Evolutionary conservation across 2,329 filamentous ascomycete genomes (phyloP), one percentile per base, ranked within the genome.

Genomic region (Leptographium wingfieldii): DNA sequence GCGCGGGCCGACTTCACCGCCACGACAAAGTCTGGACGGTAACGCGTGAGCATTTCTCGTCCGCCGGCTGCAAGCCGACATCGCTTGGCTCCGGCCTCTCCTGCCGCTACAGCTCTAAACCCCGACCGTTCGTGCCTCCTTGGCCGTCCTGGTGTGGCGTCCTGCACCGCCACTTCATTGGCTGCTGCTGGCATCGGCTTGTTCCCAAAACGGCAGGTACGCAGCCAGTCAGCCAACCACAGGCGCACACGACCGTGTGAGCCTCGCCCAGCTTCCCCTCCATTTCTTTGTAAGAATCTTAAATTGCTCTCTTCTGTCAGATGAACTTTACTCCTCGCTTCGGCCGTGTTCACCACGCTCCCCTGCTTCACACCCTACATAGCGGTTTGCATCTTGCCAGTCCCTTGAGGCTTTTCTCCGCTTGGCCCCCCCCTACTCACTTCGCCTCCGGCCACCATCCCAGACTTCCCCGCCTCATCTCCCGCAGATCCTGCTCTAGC

Each of bases 401-500:
- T 6, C 25, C 25, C 19, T 12, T 16, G 40, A 5, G 25, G 3
- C 10, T n/a, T 43, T 48, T 29, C 25, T n/a, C 5, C 9, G n/a
- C 27, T 31, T 27, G 12, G 22, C 12, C 48, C 3, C 12, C 12
- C 22, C 25, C 25, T 4, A 4, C n/a, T 55, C 53, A 2, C 31
- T 10, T 22, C 53, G n/a, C 55, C 4, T 19, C 22, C 40, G 14
- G 14, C 55, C 25, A 19, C 5, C 43, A 3, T 3, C 27, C 12
- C 22, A 56, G 25, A 56, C 14, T 16, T 29, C 35, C 25, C 38
- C 25, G 9, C 25, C 14, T 46, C 14, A 16, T 31, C 33, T n/a
- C n/a, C 27, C 31, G 56, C 31, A 27, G 40, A 29, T 49, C 40
- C 57, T 59, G 56, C 52, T 61, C 64, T 56, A 59, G 65, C 55